A percentile compares a stretch with the other conserved stretches of the same genome.
These are phyloP conservation scores for Tolypocladium amazonense DNA, from an alignment of 2,329 filamentous ascomycete species.

Conservation along the genomic window DNA sequence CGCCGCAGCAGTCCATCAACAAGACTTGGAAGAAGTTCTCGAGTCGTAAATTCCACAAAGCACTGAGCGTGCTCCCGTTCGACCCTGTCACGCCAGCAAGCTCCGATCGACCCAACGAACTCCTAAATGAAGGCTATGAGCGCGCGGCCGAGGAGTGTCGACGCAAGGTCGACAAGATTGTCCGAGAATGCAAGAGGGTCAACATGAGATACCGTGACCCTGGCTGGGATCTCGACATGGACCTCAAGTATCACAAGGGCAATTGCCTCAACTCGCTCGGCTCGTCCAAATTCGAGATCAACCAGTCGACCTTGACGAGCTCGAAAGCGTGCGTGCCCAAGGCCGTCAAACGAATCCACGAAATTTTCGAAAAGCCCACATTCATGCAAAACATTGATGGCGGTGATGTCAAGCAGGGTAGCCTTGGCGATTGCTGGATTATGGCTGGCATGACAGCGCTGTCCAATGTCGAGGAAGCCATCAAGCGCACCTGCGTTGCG, in stretches of 20 bases:
- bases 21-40: conserved; percentile 54
- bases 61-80: conserved; percentile 54
- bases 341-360: conserved; percentile 63
- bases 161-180: conserved; percentile 50
- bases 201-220: conserved; percentile 73
- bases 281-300: conserved; percentile 40
- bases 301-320: conserved; percentile 30
- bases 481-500: conserved; percentile 66
- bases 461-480: conserved; percentile 58
- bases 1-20: conserved; percentile 57
- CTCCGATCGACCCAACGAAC: conserved; percentile 46
- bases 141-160: conserved; percentile 54
- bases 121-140: conserved; percentile 49
- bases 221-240: conserved; percentile 50
- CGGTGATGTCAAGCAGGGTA: conserved; percentile 68
- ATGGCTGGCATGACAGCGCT: conserved; percentile 70
- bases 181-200: conserved; percentile 56
- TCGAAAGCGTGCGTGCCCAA: conserved; percentile 48
- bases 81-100: conserved; percentile 43
- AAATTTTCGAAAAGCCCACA: conserved; percentile 64
- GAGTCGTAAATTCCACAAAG: conserved; percentile 51
- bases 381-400: conserved; percentile 58
- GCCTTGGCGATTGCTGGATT: conserved; percentile 74
- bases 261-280: conserved; percentile 44
- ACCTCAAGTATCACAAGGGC: conserved; percentile 55